These are phyloP conservation scores for Spiraea crenata DNA, from an alignment of 331 rosid genomes.

Conservation along the genomic window DNA sequence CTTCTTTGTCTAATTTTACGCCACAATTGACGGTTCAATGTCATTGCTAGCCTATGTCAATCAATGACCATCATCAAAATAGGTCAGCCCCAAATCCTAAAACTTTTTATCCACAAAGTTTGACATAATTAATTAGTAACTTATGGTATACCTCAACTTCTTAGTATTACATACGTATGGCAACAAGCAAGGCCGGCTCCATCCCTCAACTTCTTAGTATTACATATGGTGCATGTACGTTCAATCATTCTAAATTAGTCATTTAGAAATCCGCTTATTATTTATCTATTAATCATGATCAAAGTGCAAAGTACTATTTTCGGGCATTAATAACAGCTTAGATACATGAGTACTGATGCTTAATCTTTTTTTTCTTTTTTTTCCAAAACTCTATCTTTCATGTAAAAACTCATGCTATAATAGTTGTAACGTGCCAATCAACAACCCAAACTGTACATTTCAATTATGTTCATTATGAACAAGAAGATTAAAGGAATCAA, in stretches of 20 bases:
- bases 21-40: conserved; percentile 22
- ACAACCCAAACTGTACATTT: no score
- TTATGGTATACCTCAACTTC: background rate
- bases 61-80: background rate
- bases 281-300: no score
- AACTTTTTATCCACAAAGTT: background rate
- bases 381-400: no score
- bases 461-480: no score
- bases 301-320: no score
- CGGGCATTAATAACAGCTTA: no score
- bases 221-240: background rate
- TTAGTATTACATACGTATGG: background rate
- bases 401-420: no score
- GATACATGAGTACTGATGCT: no score
- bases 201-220: background rate
- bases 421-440: no score
- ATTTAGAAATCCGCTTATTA: no score
- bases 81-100: background rate
- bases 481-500: background rate
- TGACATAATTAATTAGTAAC: background rate
- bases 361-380: no score
- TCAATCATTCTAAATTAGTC: no score
- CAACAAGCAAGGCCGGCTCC: background rate
- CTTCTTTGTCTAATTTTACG: background rate
- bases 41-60: background rate